phyloP scores from a whole-genome alignment of 2,329 filamentous ascomycete species.

The Cladobotryum mycophilum region DNA sequence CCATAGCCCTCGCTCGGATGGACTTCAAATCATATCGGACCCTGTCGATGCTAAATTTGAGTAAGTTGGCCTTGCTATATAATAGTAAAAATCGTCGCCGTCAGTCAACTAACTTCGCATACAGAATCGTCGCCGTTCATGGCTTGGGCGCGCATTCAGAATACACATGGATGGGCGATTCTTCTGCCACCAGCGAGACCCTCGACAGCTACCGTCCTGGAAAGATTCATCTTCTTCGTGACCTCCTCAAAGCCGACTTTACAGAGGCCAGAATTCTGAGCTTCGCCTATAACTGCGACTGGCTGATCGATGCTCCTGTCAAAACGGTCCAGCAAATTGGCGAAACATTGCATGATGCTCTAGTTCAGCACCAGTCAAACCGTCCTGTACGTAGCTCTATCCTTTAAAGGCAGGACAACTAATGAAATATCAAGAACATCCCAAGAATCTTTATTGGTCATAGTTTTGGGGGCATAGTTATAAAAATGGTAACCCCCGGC shows the following conservation, averaged over 20 bases:
- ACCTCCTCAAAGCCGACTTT: constrained; percentile 7
- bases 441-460: constrained; percentile 18
- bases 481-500: constrained; percentile 10
- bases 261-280: constrained; percentile 15
- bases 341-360: constrained; percentile 7
- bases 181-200: not conserved
- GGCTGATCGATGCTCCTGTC: constrained; percentile 15
- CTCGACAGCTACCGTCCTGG: not conserved
- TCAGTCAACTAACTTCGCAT: not conserved
- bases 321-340: constrained; percentile 16
- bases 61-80: not conserved
- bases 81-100: too few relatives aligned
- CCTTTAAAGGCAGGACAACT: not conserved
- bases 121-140: not conserved
- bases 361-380: not conserved
- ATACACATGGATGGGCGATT: not conserved
- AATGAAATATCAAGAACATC: not conserved
- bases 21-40: not conserved
- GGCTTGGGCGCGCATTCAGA: not conserved
- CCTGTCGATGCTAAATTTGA: not conserved
- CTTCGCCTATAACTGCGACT: constrained; percentile 17
- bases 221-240: not conserved
- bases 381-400: not conserved
- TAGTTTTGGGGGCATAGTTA: constrained; percentile 18
- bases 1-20: not conserved